Percentiles rank a stretch among this genome's conserved stretches.
These are phyloP conservation scores for Zasmidium angulare DNA, from an alignment of 2,329 filamentous ascomycete species.

Conservation along the genomic window DNA sequence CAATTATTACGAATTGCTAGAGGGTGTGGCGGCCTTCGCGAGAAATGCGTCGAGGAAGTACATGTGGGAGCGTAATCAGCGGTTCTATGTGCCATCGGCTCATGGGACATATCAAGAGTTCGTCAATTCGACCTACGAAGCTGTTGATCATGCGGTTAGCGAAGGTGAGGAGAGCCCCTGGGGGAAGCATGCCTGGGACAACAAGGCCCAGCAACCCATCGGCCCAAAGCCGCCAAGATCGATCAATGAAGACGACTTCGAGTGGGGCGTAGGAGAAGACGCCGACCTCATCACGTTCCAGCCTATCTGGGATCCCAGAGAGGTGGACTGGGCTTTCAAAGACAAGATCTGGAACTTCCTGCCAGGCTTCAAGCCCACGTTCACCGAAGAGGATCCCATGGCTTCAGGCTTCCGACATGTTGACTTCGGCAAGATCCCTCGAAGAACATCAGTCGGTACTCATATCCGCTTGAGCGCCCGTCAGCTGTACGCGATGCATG, in stretches of 20 bases:
- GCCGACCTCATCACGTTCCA: constrained; percentile 91
- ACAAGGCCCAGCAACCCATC: constrained; percentile 70
- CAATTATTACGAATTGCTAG: constrained; percentile 77
- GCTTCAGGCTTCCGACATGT: constrained; percentile 56
- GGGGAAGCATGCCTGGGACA: constrained; percentile 73
- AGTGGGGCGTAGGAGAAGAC: constrained; percentile 86
- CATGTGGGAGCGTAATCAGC: constrained; percentile 59
- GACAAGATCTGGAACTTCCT: constrained; percentile 53
- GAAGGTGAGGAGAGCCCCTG: constrained; percentile 57
- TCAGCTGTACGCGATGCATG: constrained; percentile 84
- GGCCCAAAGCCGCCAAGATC: constrained; percentile 70
- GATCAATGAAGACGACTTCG: constrained; percentile 76
- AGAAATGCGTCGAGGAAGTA: constrained; percentile 57
- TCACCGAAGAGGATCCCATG: constrained; percentile 65
- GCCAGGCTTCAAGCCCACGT: constrained; percentile 67
- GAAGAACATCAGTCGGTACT: constrained; percentile 85
- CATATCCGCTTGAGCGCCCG: constrained; percentile 78
- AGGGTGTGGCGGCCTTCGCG: constrained; percentile 59
- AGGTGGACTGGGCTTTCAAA: constrained; percentile 71
- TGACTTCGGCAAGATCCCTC: constrained; percentile 53
- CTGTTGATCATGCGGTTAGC: constrained; percentile 41
- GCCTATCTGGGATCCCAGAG: constrained; percentile 85
- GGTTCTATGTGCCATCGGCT: constrained; percentile 55
- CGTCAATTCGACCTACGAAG: constrained; percentile 43
- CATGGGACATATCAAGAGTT: constrained; percentile 53